These are phyloP conservation scores for Naganishia friedmannii DNA, from an alignment of 768 basidiomycete genomes.

Conservation along the genomic window DNA sequence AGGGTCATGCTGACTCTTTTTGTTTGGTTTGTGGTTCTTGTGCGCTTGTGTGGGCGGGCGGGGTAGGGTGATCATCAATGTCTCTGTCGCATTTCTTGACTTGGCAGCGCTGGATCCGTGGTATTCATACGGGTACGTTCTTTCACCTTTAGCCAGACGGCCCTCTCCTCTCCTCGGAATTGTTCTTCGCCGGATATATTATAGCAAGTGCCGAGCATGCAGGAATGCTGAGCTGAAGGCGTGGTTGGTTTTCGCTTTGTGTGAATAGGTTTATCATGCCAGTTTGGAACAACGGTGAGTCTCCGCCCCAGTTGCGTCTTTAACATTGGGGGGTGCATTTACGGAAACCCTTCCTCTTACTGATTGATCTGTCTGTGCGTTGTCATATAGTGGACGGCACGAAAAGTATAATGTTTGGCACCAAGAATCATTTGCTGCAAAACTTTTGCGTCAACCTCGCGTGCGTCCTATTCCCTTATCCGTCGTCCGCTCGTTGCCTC, in stretches of 20 bases:
- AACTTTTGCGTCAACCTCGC: conserved; percentile 49
- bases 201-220: background rate
- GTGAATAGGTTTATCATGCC: conserved; percentile 36
- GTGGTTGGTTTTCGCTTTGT: background rate
- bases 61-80: conserved; percentile 40
- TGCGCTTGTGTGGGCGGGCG: too few species aligned
- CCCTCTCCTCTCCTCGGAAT: background rate
- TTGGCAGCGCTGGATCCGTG: conserved; percentile 44
- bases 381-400: conserved; percentile 37
- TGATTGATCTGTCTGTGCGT: background rate
- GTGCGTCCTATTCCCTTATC: conserved; percentile 29
- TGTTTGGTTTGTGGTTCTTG: background rate
- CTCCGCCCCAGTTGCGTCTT: background rate
- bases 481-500: too few species aligned
- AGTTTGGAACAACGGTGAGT: conserved; percentile 43
- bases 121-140: conserved; percentile 47
- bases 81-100: conserved; percentile 47
- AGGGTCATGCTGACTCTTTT: too few species aligned
- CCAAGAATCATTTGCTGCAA: conserved; percentile 48
- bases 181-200: too few species aligned
- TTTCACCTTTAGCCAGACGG: conserved; percentile 15
- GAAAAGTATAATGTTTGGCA: conserved; percentile 49
- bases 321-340: background rate
- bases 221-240: background rate
- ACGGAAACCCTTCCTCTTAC: background rate